Percentiles rank a stretch among this genome's conserved stretches.
These are phyloP conservation scores for Stropharia rugosoannulata DNA, from an alignment of 768 basidiomycete genomes.

Conservation along the genomic window DNA sequence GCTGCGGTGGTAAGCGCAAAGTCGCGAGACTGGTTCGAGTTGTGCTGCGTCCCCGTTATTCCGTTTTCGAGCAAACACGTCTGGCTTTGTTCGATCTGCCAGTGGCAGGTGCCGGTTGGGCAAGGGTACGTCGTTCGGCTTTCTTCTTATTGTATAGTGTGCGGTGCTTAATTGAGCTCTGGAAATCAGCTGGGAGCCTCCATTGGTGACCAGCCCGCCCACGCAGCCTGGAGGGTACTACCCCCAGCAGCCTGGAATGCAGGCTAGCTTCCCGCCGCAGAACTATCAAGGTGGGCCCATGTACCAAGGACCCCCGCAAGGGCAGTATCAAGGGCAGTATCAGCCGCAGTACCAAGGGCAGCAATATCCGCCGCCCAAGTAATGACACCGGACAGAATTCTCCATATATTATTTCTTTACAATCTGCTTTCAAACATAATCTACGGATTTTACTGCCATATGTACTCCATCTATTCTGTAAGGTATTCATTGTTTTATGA, in stretches of 20 bases:
- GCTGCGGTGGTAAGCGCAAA: slow-evolving; percentile 59
- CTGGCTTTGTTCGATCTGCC: slow-evolving; percentile 70
- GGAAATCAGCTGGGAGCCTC: slow-evolving; percentile 24
- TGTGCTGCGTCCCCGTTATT: slow-evolving; percentile 66
- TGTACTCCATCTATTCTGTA: no score
- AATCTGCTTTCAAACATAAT: no score
- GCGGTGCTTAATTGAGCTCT: neutral
- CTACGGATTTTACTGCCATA: no score
- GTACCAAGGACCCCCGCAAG: slow-evolving; percentile 6
- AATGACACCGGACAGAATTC: neutral
- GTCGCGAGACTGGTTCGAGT: slow-evolving; percentile 61
- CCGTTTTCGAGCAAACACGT: slow-evolving; percentile 57
- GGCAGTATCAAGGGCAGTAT: slow-evolving; percentile 1
- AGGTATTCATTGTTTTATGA: no score
- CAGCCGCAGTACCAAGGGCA: neutral
- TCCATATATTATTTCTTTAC: no score
- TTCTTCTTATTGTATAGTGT: neutral
- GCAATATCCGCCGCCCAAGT: neutral
- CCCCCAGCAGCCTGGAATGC: slow-evolving; percentile 17
- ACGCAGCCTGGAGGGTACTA: slow-evolving; percentile 19
- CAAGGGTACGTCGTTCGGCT: slow-evolving; percentile 36
- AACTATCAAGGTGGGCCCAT: slow-evolving; percentile 6
- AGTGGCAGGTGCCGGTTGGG: slow-evolving; percentile 52
- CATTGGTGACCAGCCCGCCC: slow-evolving; percentile 11
- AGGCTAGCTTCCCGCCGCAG: slow-evolving; percentile 8